These are phyloP conservation scores for Salix dunnii DNA, from an alignment of 345 rosid species.

Conservation along the genomic window DNA sequence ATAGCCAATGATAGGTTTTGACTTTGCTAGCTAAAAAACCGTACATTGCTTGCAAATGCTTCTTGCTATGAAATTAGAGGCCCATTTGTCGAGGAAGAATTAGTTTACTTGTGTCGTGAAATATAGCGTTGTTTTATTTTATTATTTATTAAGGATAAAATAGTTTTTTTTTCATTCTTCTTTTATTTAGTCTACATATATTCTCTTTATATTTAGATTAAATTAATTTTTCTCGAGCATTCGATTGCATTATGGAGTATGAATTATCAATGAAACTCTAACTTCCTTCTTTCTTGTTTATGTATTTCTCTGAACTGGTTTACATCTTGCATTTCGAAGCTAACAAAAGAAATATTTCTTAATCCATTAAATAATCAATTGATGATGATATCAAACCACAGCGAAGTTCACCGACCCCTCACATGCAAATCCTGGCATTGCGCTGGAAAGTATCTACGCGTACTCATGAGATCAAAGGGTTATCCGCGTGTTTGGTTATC, in stretches of 20 bases:
- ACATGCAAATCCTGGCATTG: slow-evolving; percentile 23
- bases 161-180: too few species aligned
- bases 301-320: too few species aligned
- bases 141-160: too few species aligned
- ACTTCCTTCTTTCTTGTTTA: too few species aligned
- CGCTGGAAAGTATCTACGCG: slow-evolving; percentile 1
- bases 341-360: neutral
- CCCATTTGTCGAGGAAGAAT: neutral
- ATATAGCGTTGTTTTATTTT: too few species aligned
- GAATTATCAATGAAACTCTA: too few species aligned
- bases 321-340: neutral
- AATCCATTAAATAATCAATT: neutral
- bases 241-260: too few species aligned
- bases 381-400: neutral
- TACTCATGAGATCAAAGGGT: neutral
- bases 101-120: neutral
- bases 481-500: neutral
- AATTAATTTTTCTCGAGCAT: too few species aligned
- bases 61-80: slow-evolving; percentile 1
- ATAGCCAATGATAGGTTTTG: neutral
- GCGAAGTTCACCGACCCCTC: slow-evolving; percentile 17
- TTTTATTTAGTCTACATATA: too few species aligned
- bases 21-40: neutral
- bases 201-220: too few species aligned
- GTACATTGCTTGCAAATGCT: neutral